Conservation (phyloP, 2,329 filamentous ascomycete genomes). For the Xylariaceae sp. region DNA sequence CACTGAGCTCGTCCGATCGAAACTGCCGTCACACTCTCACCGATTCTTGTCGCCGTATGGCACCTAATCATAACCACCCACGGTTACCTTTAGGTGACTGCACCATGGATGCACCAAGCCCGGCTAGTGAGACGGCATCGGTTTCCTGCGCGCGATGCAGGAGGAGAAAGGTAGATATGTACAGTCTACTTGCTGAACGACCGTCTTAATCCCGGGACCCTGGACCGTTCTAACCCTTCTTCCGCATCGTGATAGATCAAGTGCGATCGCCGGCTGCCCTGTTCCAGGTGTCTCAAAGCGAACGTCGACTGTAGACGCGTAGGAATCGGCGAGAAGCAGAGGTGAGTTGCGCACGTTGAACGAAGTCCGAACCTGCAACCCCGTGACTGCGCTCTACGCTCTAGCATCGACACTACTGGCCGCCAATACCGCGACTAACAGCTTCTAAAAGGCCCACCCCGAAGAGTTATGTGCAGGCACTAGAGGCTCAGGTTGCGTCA, state of each 20-base stretch:
- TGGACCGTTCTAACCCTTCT: conserved; percentile 3
- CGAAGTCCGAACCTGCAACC: background rate
- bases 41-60: background rate
- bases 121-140: conserved; percentile 13
- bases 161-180: conserved; percentile 15
- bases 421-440: conserved; percentile 1
- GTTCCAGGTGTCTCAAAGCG: conserved; percentile 13
- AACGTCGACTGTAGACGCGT: conserved; percentile 17
- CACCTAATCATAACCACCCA: background rate
- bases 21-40: background rate
- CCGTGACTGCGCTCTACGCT: background rate
- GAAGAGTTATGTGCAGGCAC: conserved; percentile 42
- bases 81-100: background rate
- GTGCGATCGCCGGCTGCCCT: conserved; percentile 21
- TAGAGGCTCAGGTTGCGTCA: conserved; percentile 43
- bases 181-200: background rate
- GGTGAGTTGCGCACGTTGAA: conserved; percentile 8
- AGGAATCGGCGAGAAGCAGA: conserved; percentile 21
- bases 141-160: conserved; percentile 18
- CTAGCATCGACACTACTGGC: background rate
- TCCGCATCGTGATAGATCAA: conserved; percentile 13
- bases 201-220: background rate
- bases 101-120: conserved; percentile 8
- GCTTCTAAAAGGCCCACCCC: conserved; percentile 37
- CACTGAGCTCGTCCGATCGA: background rate